Evolutionary conservation across 2,329 filamentous ascomycete genomes (phyloP), one percentile per base, ranked within the genome.

Genomic region (Aureobasidium zeae): DNA sequence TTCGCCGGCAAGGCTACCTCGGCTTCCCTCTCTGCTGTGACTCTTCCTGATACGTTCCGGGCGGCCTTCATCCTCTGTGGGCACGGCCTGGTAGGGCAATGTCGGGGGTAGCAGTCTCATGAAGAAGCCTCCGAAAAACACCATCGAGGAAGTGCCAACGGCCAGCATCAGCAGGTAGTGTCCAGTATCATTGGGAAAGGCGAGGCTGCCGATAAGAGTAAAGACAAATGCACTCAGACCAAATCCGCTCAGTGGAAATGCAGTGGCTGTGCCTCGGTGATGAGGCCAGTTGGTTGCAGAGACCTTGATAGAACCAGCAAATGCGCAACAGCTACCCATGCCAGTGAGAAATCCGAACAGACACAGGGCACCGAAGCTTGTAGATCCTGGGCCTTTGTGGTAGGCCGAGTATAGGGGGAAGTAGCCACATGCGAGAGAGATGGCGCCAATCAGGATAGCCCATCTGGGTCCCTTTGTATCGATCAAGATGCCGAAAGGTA

Each of bases 151-250:
- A 1, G 89, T 95, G 12, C 87, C 88, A 50, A 78, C 71, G 3
- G 87, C 79, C 29, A 98, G 71, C 20, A 96, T 68, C 51, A 89
- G 69, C 46, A 98, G 71, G 54, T 95, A 88, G 28, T 76, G 75
- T 44, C 82, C 81, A 1, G 87, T 91, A 55, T 93, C 79, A 28
- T 86, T 86, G 2, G 86, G 84, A 57, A 94, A 88, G 29, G 86
- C 68, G 34, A 93, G 58, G 13, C 78, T 77, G 16, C 86, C 85
- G 24, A 93, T 65, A 2, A 81, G 72, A 0, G 91, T 89, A 66
- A 95, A 98, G 69, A 96, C 94, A 65, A 98, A 91, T 44, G 91
- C 91, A 60, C 88, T 95, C 46, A 98, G 67, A 3, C 91, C 91
- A 58, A 96, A 96, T 3, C 86, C 88, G 45, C 91, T 86, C 45